Percentiles rank a stretch among this genome's conserved stretches.
These are phyloP conservation scores for Lactarius tabidus DNA, from an alignment of 768 basidiomycete genomes.

Conservation along the genomic window DNA sequence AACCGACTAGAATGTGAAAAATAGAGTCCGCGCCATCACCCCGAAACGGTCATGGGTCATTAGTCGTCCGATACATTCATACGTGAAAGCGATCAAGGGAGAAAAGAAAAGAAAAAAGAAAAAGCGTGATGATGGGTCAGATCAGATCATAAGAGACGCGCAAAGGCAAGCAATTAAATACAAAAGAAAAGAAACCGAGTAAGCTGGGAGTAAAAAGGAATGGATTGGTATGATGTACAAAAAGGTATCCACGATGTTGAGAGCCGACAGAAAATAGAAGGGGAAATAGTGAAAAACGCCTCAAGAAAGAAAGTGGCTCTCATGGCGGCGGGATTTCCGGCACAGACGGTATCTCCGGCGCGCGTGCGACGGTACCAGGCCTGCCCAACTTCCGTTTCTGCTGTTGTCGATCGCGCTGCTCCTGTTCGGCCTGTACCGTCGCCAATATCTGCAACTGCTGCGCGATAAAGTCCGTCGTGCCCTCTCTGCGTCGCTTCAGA, in stretches of 20 bases:
- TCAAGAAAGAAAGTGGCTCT: not conserved
- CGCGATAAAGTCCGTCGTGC: conserved; percentile 81
- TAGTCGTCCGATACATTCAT: conserved; percentile 12
- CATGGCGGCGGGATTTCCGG: conserved; percentile 26
- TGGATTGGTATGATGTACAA: conserved; percentile 30
- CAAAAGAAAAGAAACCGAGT: conserved; percentile 5
- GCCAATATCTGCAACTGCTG: conserved; percentile 82
- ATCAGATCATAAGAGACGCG: conserved; percentile 12
- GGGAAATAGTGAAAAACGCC: not conserved
- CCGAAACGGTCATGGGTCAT: not conserved
- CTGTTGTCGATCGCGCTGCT: conserved; percentile 60
- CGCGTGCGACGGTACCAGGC: conserved; percentile 35
- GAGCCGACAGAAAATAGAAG: too few relatives aligned
- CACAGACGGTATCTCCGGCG: conserved; percentile 32
- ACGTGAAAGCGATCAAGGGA: conserved; percentile 5
- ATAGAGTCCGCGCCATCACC: not conserved
- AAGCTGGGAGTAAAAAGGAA: too few relatives aligned
- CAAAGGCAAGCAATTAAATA: conserved; percentile 7
- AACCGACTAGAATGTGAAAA: not conserved
- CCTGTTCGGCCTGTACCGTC: conserved; percentile 79
- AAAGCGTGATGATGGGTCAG: not conserved
- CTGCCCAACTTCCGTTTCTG: conserved; percentile 59
- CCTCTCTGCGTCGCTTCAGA: conserved; percentile 46
- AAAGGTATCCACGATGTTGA: conserved; percentile 31
- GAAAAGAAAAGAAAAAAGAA: not conserved